These are phyloP conservation scores for Syzygium oleosum DNA, from an alignment of 345 rosid genomes.

Conservation along the genomic window DNA sequence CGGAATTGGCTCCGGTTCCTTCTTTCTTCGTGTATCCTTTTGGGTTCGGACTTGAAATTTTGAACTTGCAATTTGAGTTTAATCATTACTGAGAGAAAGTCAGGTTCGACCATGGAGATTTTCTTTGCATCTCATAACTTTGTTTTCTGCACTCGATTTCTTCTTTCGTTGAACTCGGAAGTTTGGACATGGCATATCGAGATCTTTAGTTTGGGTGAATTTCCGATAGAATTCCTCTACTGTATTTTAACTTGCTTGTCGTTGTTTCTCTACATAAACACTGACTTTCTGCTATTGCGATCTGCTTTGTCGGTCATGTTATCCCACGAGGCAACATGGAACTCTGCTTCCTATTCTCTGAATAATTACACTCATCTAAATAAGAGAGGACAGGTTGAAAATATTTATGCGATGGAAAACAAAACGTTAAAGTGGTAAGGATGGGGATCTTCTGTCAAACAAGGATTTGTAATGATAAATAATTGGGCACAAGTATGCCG, in stretches of 20 bases:
- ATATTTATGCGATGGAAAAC: too few species aligned
- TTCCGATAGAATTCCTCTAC: too few species aligned
- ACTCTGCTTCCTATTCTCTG: too few species aligned
- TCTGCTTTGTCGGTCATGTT: neutral
- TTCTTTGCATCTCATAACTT: neutral
- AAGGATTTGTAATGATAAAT: too few species aligned
- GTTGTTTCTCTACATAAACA: too few species aligned
- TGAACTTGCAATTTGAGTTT: neutral
- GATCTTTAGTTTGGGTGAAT: neutral
- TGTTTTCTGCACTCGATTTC: neutral
- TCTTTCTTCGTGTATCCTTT: neutral
- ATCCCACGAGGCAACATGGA: too few species aligned
- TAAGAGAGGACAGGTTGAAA: too few species aligned
- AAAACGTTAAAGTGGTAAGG: too few species aligned
- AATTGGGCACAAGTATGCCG: too few species aligned
- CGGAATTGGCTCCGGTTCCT: neutral
- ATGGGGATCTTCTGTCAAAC: too few species aligned
- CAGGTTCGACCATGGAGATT: accelerated
- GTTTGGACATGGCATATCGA: neutral
- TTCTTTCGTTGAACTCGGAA: too few species aligned
- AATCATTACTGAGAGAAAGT: neutral
- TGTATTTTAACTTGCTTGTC: neutral
- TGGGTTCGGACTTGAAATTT: neutral
- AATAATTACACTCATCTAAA: too few species aligned
- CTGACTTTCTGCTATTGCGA: neutral